Conservation (phyloP, 805 yeast species). For the Cyberlindnera galapagoensis region DNA sequence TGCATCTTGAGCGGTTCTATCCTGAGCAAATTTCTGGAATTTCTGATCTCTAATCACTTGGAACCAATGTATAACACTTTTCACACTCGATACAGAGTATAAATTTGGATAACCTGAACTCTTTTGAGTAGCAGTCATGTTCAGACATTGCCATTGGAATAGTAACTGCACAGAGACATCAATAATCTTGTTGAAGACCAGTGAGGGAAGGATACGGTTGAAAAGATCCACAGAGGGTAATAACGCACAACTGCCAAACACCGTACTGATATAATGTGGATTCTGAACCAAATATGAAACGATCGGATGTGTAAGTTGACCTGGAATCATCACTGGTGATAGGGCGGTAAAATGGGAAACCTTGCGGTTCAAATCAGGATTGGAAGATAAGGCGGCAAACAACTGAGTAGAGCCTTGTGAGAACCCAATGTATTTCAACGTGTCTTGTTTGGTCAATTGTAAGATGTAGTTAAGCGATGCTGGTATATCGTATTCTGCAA, state of each 20-base stretch:
- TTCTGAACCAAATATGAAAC: constrained; percentile 70
- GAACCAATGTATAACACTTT: constrained; percentile 80
- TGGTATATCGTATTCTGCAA: constrained; percentile 88
- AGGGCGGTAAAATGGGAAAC: constrained; percentile 65
- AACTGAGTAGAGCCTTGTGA: constrained; percentile 95
- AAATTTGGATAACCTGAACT: constrained; percentile 68
- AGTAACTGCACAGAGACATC: constrained; percentile 55
- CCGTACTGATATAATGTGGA: constrained; percentile 60
- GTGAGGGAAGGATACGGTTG: constrained; percentile 70
- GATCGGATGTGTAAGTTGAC: constrained; percentile 69
- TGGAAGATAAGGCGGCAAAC: constrained; percentile 69
- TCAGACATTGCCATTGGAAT: constrained; percentile 64
- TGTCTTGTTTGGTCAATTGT: constrained; percentile 33
- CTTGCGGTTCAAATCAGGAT: constrained; percentile 53
- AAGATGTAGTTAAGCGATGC: constrained; percentile 71
- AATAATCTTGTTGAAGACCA: constrained; percentile 58
- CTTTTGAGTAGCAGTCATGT: constrained; percentile 64
- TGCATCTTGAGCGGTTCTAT: constrained; percentile 2
- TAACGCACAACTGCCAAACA: constrained; percentile 71
- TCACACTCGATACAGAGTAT: constrained; percentile 77
- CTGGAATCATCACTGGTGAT: constrained; percentile 93
- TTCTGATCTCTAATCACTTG: constrained; percentile 63
- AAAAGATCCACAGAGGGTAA: constrained; percentile 70
- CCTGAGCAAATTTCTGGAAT: constrained; percentile 75
- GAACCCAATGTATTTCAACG: constrained; percentile 75